Percentiles rank a stretch among this genome's conserved stretches.
These are phyloP conservation scores for Sonneratia caseolaris DNA, from an alignment of 345 rosid genomes.

Conservation along the genomic window DNA sequence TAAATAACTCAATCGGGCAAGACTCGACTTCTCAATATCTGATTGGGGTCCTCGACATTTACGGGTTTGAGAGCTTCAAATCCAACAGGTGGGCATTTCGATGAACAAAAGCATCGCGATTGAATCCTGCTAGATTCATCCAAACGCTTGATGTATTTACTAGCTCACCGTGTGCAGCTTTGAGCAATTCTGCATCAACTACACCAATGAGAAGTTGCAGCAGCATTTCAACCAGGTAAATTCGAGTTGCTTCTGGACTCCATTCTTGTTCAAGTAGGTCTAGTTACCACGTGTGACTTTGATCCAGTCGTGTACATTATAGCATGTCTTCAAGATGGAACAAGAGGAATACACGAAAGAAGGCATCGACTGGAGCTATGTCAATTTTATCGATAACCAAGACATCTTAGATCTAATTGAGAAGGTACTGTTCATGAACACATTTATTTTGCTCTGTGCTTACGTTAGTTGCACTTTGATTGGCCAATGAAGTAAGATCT, in stretches of 20 bases:
- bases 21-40: constrained; percentile 51
- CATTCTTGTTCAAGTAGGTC: not conserved
- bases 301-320: constrained; percentile 19
- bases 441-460: not conserved
- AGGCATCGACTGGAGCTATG: constrained; percentile 83
- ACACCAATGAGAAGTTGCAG: constrained; percentile 87
- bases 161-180: constrained; percentile 39
- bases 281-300: constrained; percentile 18
- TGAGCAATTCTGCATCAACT: constrained; percentile 90
- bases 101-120: too few species aligned
- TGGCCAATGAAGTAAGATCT: not conserved
- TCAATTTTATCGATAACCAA: constrained; percentile 82
- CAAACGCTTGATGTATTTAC: constrained; percentile 5
- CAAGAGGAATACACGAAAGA: constrained; percentile 64
- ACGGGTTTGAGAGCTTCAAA: constrained; percentile 89
- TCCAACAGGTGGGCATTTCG: constrained; percentile 49
- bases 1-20: constrained; percentile 65
- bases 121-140: too few species aligned
- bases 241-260: not conserved
- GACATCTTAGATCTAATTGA: constrained; percentile 83
- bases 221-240: constrained; percentile 98
- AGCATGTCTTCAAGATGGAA: constrained; percentile 92
- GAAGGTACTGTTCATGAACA: constrained; percentile 37
- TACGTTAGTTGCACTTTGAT: not conserved
- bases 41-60: constrained; percentile 86